Conservation (phyloP, 2,329 filamentous ascomycete species). For the Alternaria viburni region DNA sequence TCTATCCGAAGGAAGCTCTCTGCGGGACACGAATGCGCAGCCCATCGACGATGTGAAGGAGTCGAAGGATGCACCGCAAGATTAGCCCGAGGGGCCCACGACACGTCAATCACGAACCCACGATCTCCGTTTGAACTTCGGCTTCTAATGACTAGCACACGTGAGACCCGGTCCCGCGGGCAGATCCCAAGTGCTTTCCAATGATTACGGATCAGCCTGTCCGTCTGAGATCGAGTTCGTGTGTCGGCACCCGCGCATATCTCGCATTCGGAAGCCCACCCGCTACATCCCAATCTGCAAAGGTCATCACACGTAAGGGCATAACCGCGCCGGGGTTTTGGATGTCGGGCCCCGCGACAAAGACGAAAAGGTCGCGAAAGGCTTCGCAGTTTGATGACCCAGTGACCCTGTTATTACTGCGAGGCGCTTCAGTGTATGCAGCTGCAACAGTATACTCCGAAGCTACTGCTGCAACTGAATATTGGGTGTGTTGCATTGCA, state of each 20-base stretch:
- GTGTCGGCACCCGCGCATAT: slow-evolving; percentile 11
- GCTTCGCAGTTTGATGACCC: slow-evolving; percentile 1
- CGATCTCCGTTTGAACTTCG: slow-evolving; percentile 26
- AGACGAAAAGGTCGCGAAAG: neutral
- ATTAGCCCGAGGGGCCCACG: slow-evolving; percentile 15
- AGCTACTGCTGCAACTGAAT: slow-evolving; percentile 28
- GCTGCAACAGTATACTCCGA: slow-evolving; percentile 22
- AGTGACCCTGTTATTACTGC: neutral
- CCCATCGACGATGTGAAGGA: slow-evolving; percentile 12
- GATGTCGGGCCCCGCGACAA: slow-evolving; percentile 1
- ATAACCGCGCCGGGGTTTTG: neutral
- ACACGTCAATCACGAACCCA: slow-evolving; percentile 19
- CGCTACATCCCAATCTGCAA: slow-evolving; percentile 8
- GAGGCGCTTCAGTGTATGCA: slow-evolving; percentile 16
- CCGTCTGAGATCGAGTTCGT: slow-evolving; percentile 7
- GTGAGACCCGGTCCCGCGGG: slow-evolving; percentile 20
- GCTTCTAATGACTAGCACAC: slow-evolving; percentile 16
- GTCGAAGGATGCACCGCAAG: slow-evolving; percentile 12
- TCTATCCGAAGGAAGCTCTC: neutral
- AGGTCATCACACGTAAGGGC: slow-evolving; percentile 7
- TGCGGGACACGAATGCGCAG: neutral
- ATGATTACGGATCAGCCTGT: slow-evolving; percentile 8
- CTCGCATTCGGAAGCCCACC: slow-evolving; percentile 11
- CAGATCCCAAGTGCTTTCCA: slow-evolving; percentile 11
- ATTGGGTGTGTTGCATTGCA: slow-evolving; percentile 22